These are phyloP conservation scores for Metrosideros polymorpha DNA, from an alignment of 441 rosid species.

Conservation along the genomic window DNA sequence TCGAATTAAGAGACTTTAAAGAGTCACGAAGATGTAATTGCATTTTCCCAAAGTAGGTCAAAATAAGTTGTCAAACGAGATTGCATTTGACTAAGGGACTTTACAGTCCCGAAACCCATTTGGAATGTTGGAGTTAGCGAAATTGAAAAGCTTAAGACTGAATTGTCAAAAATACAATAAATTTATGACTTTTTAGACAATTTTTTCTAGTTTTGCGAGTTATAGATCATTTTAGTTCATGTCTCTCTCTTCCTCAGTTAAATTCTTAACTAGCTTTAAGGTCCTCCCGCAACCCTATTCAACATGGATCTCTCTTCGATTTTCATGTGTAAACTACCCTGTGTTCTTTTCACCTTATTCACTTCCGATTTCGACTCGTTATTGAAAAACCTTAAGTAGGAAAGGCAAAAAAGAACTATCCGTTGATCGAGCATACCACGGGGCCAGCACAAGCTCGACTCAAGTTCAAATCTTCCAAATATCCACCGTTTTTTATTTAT, in stretches of 20 bases:
- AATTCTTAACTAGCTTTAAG: not conserved
- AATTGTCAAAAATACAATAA: no score
- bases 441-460: not conserved
- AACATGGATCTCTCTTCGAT: not conserved
- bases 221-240: not conserved
- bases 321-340: not conserved
- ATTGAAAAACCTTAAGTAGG: rapidly evolving
- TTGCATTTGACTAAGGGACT: no score
- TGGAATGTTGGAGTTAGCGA: no score
- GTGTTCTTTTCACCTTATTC: not conserved
- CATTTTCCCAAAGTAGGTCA: no score
- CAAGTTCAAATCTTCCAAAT: not conserved
- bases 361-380: not conserved
- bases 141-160: no score
- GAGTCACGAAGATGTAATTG: no score
- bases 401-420: not conserved
- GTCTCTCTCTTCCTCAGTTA: not conserved
- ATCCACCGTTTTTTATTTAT: not conserved
- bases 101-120: no score
- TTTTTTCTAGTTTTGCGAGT: not conserved
- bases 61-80: no score
- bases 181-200: no score
- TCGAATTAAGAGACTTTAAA: no score
- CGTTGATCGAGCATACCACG: not conserved
- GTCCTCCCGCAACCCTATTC: not conserved